phyloP scores from a whole-genome alignment of 768 basidiomycete genomes.

The Pleurotus tuoliensis region DNA sequence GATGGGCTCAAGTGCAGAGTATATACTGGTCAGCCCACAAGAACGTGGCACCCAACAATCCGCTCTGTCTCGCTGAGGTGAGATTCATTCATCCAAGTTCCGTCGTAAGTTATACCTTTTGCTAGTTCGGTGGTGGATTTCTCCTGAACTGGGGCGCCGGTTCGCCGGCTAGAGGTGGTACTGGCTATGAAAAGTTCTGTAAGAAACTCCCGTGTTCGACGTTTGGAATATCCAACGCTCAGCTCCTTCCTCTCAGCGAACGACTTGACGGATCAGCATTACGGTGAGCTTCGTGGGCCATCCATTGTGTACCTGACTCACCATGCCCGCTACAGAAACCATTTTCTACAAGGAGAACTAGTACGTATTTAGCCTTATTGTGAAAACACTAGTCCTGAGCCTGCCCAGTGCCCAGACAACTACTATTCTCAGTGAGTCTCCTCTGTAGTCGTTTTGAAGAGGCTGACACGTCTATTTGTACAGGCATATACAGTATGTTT shows the following conservation, averaged over 20 bases:
- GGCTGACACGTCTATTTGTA: background rate
- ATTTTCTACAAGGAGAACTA: slow-evolving; percentile 53
- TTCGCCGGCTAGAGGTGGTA: slow-evolving; percentile 32
- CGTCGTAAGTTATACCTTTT: background rate
- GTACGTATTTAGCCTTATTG: slow-evolving; percentile 20
- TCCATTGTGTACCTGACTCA: background rate
- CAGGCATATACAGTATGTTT: slow-evolving; percentile 45
- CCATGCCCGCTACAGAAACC: slow-evolving; percentile 31
- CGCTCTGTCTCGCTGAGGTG: slow-evolving; percentile 50
- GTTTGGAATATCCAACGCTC: background rate
- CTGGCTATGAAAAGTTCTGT: slow-evolving; percentile 50
- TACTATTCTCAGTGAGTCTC: slow-evolving; percentile 44
- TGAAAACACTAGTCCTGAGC: too few relatives aligned
- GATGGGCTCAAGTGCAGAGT: slow-evolving; percentile 47
- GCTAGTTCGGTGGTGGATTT: slow-evolving; percentile 47
- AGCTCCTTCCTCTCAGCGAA: slow-evolving; percentile 19
- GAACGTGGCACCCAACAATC: slow-evolving; percentile 39
- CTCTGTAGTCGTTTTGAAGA: background rate
- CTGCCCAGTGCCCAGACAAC: slow-evolving; percentile 37
- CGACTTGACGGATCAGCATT: slow-evolving; percentile 39
- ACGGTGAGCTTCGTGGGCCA: slow-evolving; percentile 23
- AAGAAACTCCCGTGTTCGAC: slow-evolving; percentile 7
- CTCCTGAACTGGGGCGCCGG: slow-evolving; percentile 40
- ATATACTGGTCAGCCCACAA: slow-evolving; percentile 43
- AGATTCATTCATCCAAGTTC: background rate